phyloP scores from a whole-genome alignment of 2,329 filamentous ascomycete species.

The Phaeomoniella chlamydospora region DNA sequence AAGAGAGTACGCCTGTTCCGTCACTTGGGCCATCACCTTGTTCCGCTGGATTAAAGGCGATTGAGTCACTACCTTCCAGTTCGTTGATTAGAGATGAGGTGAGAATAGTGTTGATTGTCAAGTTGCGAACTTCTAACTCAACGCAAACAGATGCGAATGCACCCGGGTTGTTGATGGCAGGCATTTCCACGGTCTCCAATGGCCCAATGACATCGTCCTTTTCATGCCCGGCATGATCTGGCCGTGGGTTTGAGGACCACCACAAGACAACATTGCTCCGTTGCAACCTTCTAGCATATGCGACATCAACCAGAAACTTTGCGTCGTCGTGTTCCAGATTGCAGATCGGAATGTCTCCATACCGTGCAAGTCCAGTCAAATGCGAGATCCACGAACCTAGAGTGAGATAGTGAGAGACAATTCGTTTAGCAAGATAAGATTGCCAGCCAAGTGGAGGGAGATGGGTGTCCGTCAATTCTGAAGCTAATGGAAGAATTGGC shows the following conservation, averaged over 20 bases:
- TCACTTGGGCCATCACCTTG: constrained; percentile 46
- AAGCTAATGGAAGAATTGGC: constrained; percentile 66
- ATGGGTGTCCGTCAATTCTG: constrained; percentile 71
- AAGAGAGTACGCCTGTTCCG: constrained; percentile 57
- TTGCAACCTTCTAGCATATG: constrained; percentile 80
- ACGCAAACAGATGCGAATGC: constrained; percentile 95
- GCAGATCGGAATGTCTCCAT: constrained; percentile 87
- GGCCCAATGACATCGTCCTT: constrained; percentile 75
- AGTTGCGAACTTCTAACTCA: constrained; percentile 81
- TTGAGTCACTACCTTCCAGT: constrained; percentile 71
- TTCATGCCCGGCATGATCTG: constrained; percentile 93
- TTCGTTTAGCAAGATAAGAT: constrained; percentile 66
- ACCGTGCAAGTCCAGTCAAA: constrained; percentile 72
- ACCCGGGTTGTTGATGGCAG: constrained; percentile 79
- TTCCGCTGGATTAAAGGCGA: constrained; percentile 68
- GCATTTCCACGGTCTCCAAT: constrained; percentile 81
- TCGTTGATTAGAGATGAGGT: constrained; percentile 96
- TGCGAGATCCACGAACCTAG: constrained; percentile 88
- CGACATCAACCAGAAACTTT: constrained; percentile 86
- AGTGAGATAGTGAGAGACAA: constrained; percentile 81
- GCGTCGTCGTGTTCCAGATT: constrained; percentile 93
- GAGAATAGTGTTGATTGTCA: constrained; percentile 94
- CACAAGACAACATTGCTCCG: constrained; percentile 88
- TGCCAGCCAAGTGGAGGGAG: constrained; percentile 92
- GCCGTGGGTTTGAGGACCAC: constrained; percentile 81